A percentile compares a stretch with the other conserved stretches of the same genome.
phyloP scores from a whole-genome alignment of 495 filamentous ascomycete species.

The Pyrenula massariospora region DNA sequence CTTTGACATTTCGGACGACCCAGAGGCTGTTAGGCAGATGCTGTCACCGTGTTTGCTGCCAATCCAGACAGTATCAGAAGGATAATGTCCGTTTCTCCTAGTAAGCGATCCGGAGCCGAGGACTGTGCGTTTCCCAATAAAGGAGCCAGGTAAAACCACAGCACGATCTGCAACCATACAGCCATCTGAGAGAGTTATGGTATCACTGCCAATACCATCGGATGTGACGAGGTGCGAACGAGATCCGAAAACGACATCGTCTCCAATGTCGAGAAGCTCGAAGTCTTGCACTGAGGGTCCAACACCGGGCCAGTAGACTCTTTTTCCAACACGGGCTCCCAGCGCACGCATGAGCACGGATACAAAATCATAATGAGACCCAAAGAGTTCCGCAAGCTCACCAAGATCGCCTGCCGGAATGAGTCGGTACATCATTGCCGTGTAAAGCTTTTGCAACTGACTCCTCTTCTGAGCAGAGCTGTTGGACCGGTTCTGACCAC shows the following conservation, averaged over 20 bases:
- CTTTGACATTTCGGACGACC: conserved; percentile 5
- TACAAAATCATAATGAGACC: conserved; percentile 30
- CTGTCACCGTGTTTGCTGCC: conserved; percentile 28
- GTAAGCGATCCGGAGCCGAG: conserved; percentile 33
- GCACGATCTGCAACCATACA: conserved; percentile 35
- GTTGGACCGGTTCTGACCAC: conserved; percentile 16
- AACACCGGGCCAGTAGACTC: conserved; percentile 36
- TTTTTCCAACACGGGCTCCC: conserved; percentile 29
- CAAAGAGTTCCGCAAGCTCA: conserved; percentile 20
- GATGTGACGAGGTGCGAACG: conserved; percentile 30
- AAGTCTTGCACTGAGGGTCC: conserved; percentile 31
- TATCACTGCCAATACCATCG: conserved; percentile 26
- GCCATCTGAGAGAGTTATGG: conserved; percentile 23
- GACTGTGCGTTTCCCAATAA: conserved; percentile 21
- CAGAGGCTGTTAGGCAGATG: conserved; percentile 21
- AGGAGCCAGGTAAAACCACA: conserved; percentile 25
- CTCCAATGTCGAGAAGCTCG: conserved; percentile 31
- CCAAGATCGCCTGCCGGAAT: conserved; percentile 18
- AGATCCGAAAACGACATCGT: conserved; percentile 36
- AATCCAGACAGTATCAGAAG: conserved; percentile 26
- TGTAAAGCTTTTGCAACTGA: conserved; percentile 19
- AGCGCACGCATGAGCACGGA: conserved; percentile 25
- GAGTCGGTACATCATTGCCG: conserved; percentile 19
- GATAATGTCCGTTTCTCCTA: conserved; percentile 21
- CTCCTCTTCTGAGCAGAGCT: conserved; percentile 13